Evolutionary conservation across 2,329 filamentous ascomycete genomes (phyloP), one percentile per base, ranked within the genome.

Genomic region (Ramularia endophylla): DNA sequence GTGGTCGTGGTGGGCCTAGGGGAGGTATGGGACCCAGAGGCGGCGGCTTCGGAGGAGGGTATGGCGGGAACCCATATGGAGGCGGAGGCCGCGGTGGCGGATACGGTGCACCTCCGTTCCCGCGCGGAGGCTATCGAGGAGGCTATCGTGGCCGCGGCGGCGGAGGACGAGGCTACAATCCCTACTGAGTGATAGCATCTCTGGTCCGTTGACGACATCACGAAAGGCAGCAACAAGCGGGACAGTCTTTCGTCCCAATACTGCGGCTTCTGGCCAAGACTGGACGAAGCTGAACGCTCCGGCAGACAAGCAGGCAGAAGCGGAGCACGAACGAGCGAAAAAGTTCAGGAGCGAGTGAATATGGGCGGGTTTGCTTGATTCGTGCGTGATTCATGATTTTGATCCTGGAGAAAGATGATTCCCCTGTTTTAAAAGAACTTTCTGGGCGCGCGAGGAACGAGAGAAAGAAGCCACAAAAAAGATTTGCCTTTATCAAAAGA

Each of bases 11-110:
- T 17, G 47, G 61, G 22, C 57, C 64, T 25, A 60, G 64, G 29
- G 60, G 61, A 40, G 71, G 73, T 36, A 67, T 74, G 48, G 78
- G 78, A 32, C 75, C 73, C 28, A 76, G 83, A 54, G 65, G 72
- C 39, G 66, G 69, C 30, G 46, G 47, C 20, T 52, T 46, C 44
- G 67, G 69, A 15, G 75, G 75, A 41, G 70, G 60, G 18, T 60
- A 55, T 35, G 57, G 55, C 13, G 54, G 44, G 27, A 45, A 53
- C 19, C 41, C 43, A 15, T 53, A 46, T 36, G 44, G 45, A 28
- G 28, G 30, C 18, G 41, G 51, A 32, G 44, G 44, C 31, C 43
- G 44, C 17, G 38, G 48, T 30, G 49, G 53, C 17, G 53, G 54
- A 13, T 72, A 68, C 56, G 66, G 65, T 27, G 45, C 42, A n/a